Evolutionary conservation across 768 basidiomycete genomes (phyloP), one percentile per base, ranked within the genome.

Genomic region (Phlebiopsis gigantea): DNA sequence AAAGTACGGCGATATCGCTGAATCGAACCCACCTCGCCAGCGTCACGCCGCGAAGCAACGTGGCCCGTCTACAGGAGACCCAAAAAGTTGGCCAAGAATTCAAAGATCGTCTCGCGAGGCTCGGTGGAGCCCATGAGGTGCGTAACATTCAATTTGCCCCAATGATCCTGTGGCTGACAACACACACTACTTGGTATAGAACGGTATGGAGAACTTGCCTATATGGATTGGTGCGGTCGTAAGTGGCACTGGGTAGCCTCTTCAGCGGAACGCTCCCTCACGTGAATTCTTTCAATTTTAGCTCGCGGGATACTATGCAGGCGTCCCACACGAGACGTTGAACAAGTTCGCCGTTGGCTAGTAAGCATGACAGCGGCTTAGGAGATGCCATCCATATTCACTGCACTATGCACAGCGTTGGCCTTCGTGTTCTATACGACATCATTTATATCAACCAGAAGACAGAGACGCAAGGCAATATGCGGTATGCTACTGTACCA

Each of bases 121-220:
- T 24, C 21, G 30, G 19, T 12, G 54, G 54, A 21, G 54, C 54
- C 19, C 54, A 55, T 24, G 14, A 46, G 28, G 54, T 55, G 17
- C 1, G 31, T 17, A n/a, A 8, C 28, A 19, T 19, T 21, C 34
- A 17, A 8, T 4, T 14, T n/a, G 42, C 34, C 21, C 34, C 34
- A 10, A 39, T 3, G 34, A 12, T 39, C 34, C 17, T 17, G 34
- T 39, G 12, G 34, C 17, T 39, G 34, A 39, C 34, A 4, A 9
- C 17, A 9, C 8, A 9, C 34, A 2, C 12, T 39, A 17, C 17
- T 17, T 17, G 34, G 12, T 4, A 39, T 26, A 55, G 54, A 55
- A 55, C 24, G 54, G 54, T 17, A 55, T 55, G 54, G 54, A 55
- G 22, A 55, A 55, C 29, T 29, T 55, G 5, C 54, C 54, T 4